Base-by-base conservation (phyloP, 176 grass and related monocot genomes). In the Ensete glaucum region DNA sequence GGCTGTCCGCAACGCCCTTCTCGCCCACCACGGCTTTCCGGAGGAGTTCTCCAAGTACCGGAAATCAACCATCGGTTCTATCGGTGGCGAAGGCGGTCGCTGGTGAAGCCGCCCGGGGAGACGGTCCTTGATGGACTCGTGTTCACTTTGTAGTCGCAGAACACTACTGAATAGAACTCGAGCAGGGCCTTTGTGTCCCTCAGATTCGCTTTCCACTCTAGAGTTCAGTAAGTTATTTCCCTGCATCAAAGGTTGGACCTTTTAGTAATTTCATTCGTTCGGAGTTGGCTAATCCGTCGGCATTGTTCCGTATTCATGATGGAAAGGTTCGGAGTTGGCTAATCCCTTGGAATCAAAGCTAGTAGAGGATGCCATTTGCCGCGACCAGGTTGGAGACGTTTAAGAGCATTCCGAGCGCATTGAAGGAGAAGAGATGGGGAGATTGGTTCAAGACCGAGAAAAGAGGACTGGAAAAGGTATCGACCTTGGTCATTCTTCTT, bases 381-480 rank as follows among this genome's bases (percentile, higher is more conserved):
- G 62, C 82, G 54, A 98, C 95, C 15, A 99, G 94, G 78, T 86
- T 84, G 9, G 88, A 82, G 19, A 83, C 88, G 69, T 89, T 99
- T 69, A 82, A 84, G 86, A 81, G 54, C 69, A 86, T 94, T 53
- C 65, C 94, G 73, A 87, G 67, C 58, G 75, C 83, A 50, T 77
- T 99, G 24, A 84, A 84, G 78, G 88, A 86, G 70, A 85, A 81
- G 68, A 86, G 54, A 64, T 6, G 82, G 87, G 11, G 79, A 76
- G 6, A 83, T 94, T 73, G 91, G 95, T 81, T 88, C 2, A 86
- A 69, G 58, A 94, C 94, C 84, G 94, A 99, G 85, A 88, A 88
- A 52, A 94, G 94, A 54, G 91, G 95, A 26, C 95, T 86, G 17
- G 91, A 99, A 82, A 94, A 90, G 26, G 91, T 98, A 87, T 69